Percentiles rank a stretch among this genome's conserved stretches.
Evolutionary conservation across 768 basidiomycete species (phyloP).

Genomic region (Cystobasidium onofrii): DNA sequence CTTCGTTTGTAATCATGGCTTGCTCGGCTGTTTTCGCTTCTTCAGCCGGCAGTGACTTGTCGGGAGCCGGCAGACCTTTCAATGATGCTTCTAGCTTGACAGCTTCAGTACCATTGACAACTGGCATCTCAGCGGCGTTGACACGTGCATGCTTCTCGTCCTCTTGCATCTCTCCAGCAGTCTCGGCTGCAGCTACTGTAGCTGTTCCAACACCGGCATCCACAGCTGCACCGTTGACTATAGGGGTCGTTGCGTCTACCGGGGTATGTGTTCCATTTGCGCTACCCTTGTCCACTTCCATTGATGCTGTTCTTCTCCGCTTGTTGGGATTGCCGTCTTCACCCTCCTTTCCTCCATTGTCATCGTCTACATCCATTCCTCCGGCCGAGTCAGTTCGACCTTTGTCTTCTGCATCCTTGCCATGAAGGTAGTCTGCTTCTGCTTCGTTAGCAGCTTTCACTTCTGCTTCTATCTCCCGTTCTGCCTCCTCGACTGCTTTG

Average conservation of each 20-base stretch:
- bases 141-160: background rate
- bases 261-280: background rate
- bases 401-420: background rate
- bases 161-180: background rate
- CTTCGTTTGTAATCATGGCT: constrained; percentile 2
- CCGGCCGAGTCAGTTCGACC: background rate
- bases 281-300: background rate
- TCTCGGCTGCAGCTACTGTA: background rate
- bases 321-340: background rate
- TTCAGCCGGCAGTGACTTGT: background rate
- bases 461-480: background rate
- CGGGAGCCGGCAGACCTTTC: background rate
- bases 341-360: background rate
- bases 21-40: background rate
- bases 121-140: background rate
- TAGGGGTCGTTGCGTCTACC: background rate
- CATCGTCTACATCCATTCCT: background rate
- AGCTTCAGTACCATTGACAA: constrained; percentile 1
- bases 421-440: background rate
- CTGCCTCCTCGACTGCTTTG: constrained; percentile 1
- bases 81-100: background rate
- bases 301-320: background rate
- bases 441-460: background rate
- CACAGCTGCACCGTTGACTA: background rate
- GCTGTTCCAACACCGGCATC: background rate